Evolutionary conservation across 148 eudicot species (phyloP), one percentile per base, ranked within the genome.

Genomic region (Heliosperma pusillum): DNA sequence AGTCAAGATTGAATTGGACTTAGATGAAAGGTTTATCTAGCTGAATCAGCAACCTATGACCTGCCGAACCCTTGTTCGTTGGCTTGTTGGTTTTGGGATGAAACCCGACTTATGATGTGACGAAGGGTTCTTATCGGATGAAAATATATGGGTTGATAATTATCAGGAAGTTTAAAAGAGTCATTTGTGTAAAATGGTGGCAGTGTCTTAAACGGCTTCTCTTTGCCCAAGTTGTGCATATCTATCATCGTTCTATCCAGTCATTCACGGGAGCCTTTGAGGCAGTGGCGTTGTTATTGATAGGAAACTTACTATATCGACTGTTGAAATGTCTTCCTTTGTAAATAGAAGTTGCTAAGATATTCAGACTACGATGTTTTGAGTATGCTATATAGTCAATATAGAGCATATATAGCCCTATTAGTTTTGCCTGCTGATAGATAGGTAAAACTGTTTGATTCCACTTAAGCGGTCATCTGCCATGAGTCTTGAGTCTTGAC

Each of bases 41-140:
- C 44, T 63, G 63, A 74, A 44, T 69, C 74, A 74, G 78, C 80
- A 67, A 59, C 77, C 10, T 68, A 74, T 26, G 69, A 58, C 47
- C 77, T 50, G 55, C 55, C 67, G 42, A n/a, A 44, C 42, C 24
- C 22, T 12, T 74, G 58, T 44, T n/a, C 64, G 30, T 60, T 59
- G 64, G 72, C 62, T 57, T 19, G 42, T 26, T 44, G 55, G 55
- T 50, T 50, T 47, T 47, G 53, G 53, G 53, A 47, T 47, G 53
- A 47, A 47, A 47, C 53, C 17, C 17, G 17, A 47, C 53, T 47
- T 3, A 10, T 15, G 55, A 50, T 50, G 15, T 50, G 55, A 50
- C 55, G 55, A 50, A 3, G 55, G 55, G 55, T 50, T 50, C 10
- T 50, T 50, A 3, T 13, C 55, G 55, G 55, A 7, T 8, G 9